These are phyloP conservation scores for Aspergillus mulundensis DNA, from an alignment of 495 filamentous ascomycete genomes.

Conservation along the genomic window DNA sequence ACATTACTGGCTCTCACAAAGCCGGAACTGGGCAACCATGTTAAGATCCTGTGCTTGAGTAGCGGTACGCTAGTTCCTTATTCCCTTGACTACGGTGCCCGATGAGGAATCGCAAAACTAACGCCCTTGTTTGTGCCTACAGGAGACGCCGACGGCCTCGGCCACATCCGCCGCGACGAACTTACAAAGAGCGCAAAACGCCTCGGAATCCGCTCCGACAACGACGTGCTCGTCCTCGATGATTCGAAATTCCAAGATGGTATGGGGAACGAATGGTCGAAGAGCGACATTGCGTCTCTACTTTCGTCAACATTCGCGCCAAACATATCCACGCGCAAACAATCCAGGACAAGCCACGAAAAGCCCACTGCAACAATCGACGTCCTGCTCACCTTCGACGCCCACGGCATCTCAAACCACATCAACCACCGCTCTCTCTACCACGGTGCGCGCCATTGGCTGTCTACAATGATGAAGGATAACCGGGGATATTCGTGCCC, in stretches of 20 bases:
- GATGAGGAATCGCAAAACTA: no score
- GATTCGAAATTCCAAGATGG: constrained; percentile 79
- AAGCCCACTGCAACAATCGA: constrained; percentile 64
- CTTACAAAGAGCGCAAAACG: constrained; percentile 69
- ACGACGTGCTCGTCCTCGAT: constrained; percentile 80
- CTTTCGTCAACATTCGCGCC: constrained; percentile 68
- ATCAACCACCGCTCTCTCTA: constrained; percentile 89
- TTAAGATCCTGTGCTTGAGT: constrained; percentile 91
- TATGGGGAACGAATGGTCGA: constrained; percentile 72
- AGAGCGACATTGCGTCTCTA: constrained; percentile 61
- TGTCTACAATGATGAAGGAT: constrained; percentile 55
- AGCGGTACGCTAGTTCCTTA: constrained; percentile 52
- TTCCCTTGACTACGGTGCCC: background rate
- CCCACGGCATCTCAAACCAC: constrained; percentile 72
- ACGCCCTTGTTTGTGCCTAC: background rate
- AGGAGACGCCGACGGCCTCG: constrained; percentile 85
- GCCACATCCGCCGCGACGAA: constrained; percentile 75
- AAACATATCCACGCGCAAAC: constrained; percentile 13
- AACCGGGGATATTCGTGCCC: constrained; percentile 66
- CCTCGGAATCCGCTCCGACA: constrained; percentile 66
- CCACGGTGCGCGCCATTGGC: constrained; percentile 72
- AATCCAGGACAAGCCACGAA: constrained; percentile 11
- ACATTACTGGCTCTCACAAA: constrained; percentile 75
- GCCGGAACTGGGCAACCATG: constrained; percentile 72
- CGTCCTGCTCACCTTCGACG: constrained; percentile 84